Evolutionary conservation across 768 basidiomycete species (phyloP).

Genomic region (Tubosaeta sp.): DNA sequence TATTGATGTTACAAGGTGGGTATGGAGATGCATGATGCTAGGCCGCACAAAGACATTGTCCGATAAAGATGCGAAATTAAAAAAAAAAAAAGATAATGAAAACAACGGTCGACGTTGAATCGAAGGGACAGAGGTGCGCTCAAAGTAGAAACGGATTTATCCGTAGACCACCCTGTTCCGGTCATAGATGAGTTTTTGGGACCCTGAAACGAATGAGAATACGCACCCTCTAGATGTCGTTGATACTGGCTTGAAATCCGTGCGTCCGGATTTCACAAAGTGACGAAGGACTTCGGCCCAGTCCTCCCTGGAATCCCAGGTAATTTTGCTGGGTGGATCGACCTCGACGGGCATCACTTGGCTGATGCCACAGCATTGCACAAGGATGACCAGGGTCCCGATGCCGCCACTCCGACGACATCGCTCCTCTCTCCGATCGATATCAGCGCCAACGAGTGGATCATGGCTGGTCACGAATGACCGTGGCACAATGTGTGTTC

Average conservation of each 20-base stretch:
- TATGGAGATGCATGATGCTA: constrained; percentile 21
- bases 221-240: constrained; percentile 72
- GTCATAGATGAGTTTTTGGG: constrained; percentile 1
- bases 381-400: constrained; percentile 67
- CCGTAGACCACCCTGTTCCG: constrained; percentile 40
- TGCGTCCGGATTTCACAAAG: constrained; percentile 68
- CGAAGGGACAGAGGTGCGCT: constrained; percentile 5
- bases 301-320: constrained; percentile 73
- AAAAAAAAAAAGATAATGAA: constrained; percentile 16
- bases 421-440: constrained; percentile 75
- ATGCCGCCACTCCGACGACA: constrained; percentile 74
- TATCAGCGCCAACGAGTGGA: constrained; percentile 70
- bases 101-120: constrained; percentile 30
- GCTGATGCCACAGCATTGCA: constrained; percentile 71
- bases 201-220: neutral
- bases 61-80: constrained; percentile 23
- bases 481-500: constrained; percentile 68
- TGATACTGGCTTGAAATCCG: constrained; percentile 81
- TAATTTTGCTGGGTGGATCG: constrained; percentile 70
- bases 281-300: constrained; percentile 66
- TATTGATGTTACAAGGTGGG: constrained; percentile 23
- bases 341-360: constrained; percentile 88
- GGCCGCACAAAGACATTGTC: constrained; percentile 22
- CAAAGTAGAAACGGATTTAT: constrained; percentile 20
- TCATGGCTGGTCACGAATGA: constrained; percentile 63